Conservation (phyloP, 768 basidiomycete species). For the Rhodotorula kratochvilovae region DNA sequence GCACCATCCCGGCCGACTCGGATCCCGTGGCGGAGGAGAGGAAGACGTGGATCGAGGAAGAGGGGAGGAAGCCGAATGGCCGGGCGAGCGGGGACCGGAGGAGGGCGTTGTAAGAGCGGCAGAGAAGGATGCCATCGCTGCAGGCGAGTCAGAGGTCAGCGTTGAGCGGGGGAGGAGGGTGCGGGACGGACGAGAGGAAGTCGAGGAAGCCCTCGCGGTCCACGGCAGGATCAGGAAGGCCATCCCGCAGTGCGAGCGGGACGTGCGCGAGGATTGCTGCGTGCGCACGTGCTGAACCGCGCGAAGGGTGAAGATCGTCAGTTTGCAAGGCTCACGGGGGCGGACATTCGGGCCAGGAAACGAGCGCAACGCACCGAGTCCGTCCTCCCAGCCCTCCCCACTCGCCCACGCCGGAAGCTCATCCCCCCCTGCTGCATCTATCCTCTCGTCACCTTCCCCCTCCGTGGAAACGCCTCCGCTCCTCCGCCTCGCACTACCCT, state of each 20-base stretch:
- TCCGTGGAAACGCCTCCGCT: constrained; percentile 52
- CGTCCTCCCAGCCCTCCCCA: constrained; percentile 53
- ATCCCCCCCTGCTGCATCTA: constrained; percentile 4
- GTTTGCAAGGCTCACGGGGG: too few species aligned
- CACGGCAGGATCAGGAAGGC: constrained; percentile 12
- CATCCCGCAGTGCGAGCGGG: constrained; percentile 18
- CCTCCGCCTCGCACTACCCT: constrained; percentile 54
- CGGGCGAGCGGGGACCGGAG: constrained; percentile 65
- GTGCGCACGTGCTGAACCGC: constrained; percentile 59
- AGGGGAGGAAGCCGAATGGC: constrained; percentile 82
- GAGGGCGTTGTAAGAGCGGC: constrained; percentile 71
- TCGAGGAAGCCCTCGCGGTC: background rate
- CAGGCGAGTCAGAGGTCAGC: constrained; percentile 48
- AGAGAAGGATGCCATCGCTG: constrained; percentile 73
- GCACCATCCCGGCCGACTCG: background rate
- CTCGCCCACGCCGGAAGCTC: constrained; percentile 70
- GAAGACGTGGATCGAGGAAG: constrained; percentile 74
- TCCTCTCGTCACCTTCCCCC: constrained; percentile 21
- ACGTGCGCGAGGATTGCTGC: constrained; percentile 53
- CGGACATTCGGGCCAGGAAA: too few species aligned
- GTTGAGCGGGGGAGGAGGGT: constrained; percentile 51
- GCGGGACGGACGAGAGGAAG: constrained; percentile 44
- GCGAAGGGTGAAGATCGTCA: background rate
- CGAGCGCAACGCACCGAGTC: constrained; percentile 55
- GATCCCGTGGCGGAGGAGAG: constrained; percentile 45